Evolutionary conservation across 768 basidiomycete genomes (phyloP).

Genomic region (Tulasnella sp.): DNA sequence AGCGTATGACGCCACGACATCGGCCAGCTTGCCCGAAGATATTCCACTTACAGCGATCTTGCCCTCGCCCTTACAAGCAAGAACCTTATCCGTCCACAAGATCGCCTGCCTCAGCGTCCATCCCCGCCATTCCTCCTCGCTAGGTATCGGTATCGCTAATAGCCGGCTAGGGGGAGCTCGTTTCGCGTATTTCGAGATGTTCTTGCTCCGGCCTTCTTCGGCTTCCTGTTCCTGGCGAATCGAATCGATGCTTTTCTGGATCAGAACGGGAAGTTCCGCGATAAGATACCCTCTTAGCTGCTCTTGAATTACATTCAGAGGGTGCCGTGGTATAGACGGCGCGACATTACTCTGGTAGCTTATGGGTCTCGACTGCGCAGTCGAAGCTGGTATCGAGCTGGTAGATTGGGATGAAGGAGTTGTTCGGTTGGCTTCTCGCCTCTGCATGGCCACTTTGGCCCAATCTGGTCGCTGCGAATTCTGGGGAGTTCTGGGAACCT

Average conservation of each 20-base stretch:
- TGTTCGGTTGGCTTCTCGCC: not conserved
- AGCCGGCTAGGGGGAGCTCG: not conserved
- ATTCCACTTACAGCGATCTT: not conserved
- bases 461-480: not conserved
- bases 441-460: not conserved
- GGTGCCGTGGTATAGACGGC: not conserved
- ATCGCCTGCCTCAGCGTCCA: constrained; percentile 15
- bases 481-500: not conserved
- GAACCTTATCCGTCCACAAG: constrained; percentile 12
- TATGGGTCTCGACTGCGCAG: not conserved
- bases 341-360: not conserved
- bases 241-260: constrained; percentile 7
- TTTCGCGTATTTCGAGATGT: constrained; percentile 13
- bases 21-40: constrained; percentile 12
- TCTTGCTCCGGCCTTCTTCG: not conserved
- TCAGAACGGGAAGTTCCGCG: not conserved
- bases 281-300: constrained; percentile 10
- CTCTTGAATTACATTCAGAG: constrained; percentile 8
- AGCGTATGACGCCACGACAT: constrained; percentile 14
- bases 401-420: not conserved
- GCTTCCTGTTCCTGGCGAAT: constrained; percentile 9
- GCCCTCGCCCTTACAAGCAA: not conserved
- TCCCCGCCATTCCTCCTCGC: constrained; percentile 13
- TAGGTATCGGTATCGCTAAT: constrained; percentile 5
- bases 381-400: not conserved